A percentile compares a stretch with the other conserved stretches of the same genome.
Evolutionary conservation across 352 stramenopile genomes (phyloP).

Genomic region (Plasmopara viticola): DNA sequence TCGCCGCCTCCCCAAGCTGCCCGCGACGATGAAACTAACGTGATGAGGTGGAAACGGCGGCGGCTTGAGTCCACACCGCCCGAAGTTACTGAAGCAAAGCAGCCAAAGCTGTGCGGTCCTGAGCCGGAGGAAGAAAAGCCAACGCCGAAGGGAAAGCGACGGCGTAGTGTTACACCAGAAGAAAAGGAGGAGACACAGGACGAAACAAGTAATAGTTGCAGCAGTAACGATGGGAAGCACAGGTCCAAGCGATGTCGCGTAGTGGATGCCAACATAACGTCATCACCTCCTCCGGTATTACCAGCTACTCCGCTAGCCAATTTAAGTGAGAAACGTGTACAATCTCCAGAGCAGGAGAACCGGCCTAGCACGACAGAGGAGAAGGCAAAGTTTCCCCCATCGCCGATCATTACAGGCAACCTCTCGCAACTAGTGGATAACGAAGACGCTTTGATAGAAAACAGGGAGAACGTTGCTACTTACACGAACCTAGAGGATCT

Average conservation of each 20-base stretch:
- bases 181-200: slow-evolving; percentile 8
- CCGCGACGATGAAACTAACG: slow-evolving; percentile 8
- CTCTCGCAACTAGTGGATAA: slow-evolving; percentile 4
- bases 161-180: slow-evolving; percentile 13
- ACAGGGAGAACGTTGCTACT: slow-evolving; percentile 18
- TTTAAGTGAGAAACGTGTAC: slow-evolving; percentile 15
- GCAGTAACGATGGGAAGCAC: slow-evolving; percentile 13
- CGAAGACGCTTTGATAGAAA: slow-evolving; percentile 16
- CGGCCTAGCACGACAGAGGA: slow-evolving; percentile 1
- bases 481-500: slow-evolving; percentile 22
- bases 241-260: slow-evolving; percentile 15
- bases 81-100: slow-evolving; percentile 7
- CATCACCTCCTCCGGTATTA: slow-evolving; percentile 16
- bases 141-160: slow-evolving; percentile 10
- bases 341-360: slow-evolving; percentile 6
- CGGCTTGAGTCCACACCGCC: slow-evolving; percentile 4
- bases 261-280: slow-evolving; percentile 4
- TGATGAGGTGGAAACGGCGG: slow-evolving; percentile 14
- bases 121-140: slow-evolving; percentile 15
- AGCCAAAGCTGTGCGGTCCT: slow-evolving; percentile 2
- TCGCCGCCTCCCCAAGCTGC: slow-evolving; percentile 13
- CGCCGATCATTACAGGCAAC: slow-evolving; percentile 16
- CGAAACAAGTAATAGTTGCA: slow-evolving; percentile 15
- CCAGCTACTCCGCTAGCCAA: slow-evolving; percentile 22
- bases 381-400: slow-evolving; percentile 21